Percentiles rank a stretch among this genome's conserved stretches.
Evolutionary conservation across 441 rosid genomes (phyloP).

Genomic region (Pelargonium australe): DNA sequence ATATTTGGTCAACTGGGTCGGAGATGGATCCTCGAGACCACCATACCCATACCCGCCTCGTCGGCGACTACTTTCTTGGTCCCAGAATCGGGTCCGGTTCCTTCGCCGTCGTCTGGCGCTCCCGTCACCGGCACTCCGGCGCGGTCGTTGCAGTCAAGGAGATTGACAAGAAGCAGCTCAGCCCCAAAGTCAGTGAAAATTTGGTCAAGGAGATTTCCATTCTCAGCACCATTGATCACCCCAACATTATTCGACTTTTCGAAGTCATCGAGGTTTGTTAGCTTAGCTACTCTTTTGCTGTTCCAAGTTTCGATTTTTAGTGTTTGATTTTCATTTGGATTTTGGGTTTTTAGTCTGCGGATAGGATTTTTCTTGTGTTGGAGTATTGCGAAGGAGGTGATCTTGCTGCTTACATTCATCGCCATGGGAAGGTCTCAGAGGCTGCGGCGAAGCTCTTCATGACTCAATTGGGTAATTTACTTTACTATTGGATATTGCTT

Average conservation of each 20-base stretch:
- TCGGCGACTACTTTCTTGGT: slow-evolving; percentile 67
- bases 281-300: background rate
- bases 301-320: background rate
- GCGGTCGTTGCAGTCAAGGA: slow-evolving; percentile 63
- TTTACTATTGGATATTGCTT: background rate
- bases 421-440: slow-evolving; percentile 61
- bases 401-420: slow-evolving; percentile 58
- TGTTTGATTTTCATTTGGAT: background rate
- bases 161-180: slow-evolving; percentile 59
- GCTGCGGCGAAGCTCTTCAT: slow-evolving; percentile 66
- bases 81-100: slow-evolving; percentile 69
- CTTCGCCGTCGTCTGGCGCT: slow-evolving; percentile 65
- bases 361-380: slow-evolving; percentile 65
- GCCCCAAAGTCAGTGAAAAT: slow-evolving; percentile 59
- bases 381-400: slow-evolving; percentile 89
- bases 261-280: slow-evolving; percentile 53
- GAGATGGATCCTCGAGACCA: slow-evolving; percentile 36
- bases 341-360: slow-evolving; percentile 37
- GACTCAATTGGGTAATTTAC: slow-evolving; percentile 59
- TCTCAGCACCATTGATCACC: slow-evolving; percentile 71
- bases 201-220: slow-evolving; percentile 67
- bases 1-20: background rate
- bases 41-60: slow-evolving; percentile 26
- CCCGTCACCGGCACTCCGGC: slow-evolving; percentile 49
- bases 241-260: slow-evolving; percentile 62